Evolutionary conservation across 2,329 filamentous ascomycete species (phyloP), one percentile per base, ranked within the genome.

Genomic region (Penicillium sp.): DNA sequence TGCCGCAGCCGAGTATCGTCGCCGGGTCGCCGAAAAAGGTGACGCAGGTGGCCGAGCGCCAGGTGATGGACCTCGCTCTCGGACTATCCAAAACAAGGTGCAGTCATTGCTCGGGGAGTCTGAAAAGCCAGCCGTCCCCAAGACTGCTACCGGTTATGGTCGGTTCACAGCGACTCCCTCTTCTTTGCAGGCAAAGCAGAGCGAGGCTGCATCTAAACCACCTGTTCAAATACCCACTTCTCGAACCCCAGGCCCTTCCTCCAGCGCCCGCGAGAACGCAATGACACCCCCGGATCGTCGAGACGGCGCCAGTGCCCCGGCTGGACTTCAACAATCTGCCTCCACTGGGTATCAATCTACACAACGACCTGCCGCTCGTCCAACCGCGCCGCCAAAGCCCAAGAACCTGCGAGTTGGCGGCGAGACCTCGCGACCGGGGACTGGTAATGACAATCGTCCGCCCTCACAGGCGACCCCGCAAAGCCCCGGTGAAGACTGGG

Each of bases 31-130:
- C 1, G 82, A 85, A 13, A 24, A n/a, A 49, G 83, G 81, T n/a
- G 74, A 77, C 36, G 75, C 78, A 18, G 79, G 78, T 42, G 75
- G 77, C 72, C 42, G 71, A 75, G 6, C 72, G 71, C 16, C 77
- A 76, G 14, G 74, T 75, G 52, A 84, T 81, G 52, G 84, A 80
- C 72, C 82, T 75, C 67, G 84, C 80, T 91, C 92, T 16, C 84
- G 86, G n/a, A 90, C 88, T 24, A 99, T 99, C 64, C 92, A 97
- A 71, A 92, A 90, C 68, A 88, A 93, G 60, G 91, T 99, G 51
- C 90, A 95, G 76, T 91, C 85, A 47, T 79, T 97, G 47, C 78
- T 99, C 14, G 65, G 87, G 57, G 92, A 97, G 67, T 91, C 88
- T 39, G 85, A 86, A 64, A 86, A 81, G 60, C 79, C 85, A 5